Conservation (phyloP, 371 early-diverging fungal genomes). For the Circinella umbellata region DNA sequence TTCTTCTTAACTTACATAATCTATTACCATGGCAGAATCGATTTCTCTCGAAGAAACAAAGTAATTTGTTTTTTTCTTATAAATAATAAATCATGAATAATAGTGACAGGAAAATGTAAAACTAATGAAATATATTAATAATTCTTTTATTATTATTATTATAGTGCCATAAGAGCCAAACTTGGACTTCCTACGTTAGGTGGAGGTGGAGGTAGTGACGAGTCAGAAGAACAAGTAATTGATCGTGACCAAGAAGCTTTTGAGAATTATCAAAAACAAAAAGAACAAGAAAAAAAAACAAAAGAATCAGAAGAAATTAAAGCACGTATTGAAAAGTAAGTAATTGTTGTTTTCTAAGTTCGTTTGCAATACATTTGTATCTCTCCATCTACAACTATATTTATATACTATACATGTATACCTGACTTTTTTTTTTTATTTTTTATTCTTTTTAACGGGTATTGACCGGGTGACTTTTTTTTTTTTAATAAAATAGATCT, state of each 20-base stretch:
- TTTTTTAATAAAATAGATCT: slow-evolving; percentile 40
- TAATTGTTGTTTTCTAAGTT: background rate
- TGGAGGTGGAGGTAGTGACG: slow-evolving; percentile 23
- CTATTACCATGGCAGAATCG: slow-evolving; percentile 38
- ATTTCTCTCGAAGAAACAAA: slow-evolving; percentile 71
- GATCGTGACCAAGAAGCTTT: slow-evolving; percentile 61
- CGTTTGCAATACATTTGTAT: no score
- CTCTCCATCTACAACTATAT: no score
- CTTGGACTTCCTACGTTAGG: slow-evolving; percentile 76
- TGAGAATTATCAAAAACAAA: slow-evolving; percentile 64
- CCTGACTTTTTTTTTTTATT: no score
- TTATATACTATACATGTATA: no score
- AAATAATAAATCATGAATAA: background rate
- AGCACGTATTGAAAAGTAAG: slow-evolving; percentile 62
- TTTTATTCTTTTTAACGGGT: no score
- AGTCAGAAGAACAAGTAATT: slow-evolving; percentile 36
- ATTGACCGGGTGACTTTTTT: background rate
- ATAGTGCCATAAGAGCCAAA: slow-evolving; percentile 66
- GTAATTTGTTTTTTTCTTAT: slow-evolving; percentile 30
- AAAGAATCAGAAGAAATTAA: slow-evolving; percentile 53
- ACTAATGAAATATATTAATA: background rate
- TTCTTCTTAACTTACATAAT: background rate
- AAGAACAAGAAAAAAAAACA: slow-evolving; percentile 55
- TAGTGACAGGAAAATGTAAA: no score
- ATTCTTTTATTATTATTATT: background rate